Evolutionary conservation across 176 grass and related monocot genomes (phyloP), one percentile per base, ranked within the genome.

Genomic region (Coix lacrymajobi): DNA sequence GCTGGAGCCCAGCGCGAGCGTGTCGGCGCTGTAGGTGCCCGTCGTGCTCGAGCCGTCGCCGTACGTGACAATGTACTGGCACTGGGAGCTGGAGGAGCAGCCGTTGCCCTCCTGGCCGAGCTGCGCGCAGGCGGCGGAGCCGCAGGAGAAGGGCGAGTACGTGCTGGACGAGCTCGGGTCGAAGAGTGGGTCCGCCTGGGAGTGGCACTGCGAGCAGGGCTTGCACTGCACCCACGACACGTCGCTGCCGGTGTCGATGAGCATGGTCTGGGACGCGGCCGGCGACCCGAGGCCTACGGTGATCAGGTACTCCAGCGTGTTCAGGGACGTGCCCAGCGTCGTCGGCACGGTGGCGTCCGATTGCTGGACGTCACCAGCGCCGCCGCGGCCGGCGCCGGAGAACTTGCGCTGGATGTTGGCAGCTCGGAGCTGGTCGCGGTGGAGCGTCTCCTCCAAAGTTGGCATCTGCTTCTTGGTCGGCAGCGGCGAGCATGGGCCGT

Each of bases 161-260:
- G 94, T 92, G 30, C 30, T 73, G 10, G 94, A 97, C 41, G 63
- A 24, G 49, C 24, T 20, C 3, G 94, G 94, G 31, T 92, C 83
- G 12, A 97, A 97, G 38, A 85, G 13, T 40, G 56, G 48, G 44
- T 88, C 87, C n/a, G 68, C 13, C 62, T 94, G 89, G 37, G 68
- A 16, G 75, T 93, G 83, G 70, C 94, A 97, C 31, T 76, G 13
- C 3, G 73, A 40, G 31, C 92, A 94, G 1, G 92, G 87, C 0
- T 75, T 75, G 88, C 93, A 96, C 65, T 95, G 93, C 79, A 95
- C 89, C 93, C 93, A 95, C 2, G 93, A 92, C 64, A 95, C 85
- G 57, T 95, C 90, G 78, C 90, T 95, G 76, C 88, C 93, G n/a
- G 85, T 90, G 93, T 95, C 93, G 31, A 95, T 90, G 76, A 62